A percentile compares a stretch with the other conserved stretches of the same genome.
These are phyloP conservation scores for Eucalyptus cloeziana DNA, from an alignment of 345 rosid genomes.

Conservation along the genomic window DNA sequence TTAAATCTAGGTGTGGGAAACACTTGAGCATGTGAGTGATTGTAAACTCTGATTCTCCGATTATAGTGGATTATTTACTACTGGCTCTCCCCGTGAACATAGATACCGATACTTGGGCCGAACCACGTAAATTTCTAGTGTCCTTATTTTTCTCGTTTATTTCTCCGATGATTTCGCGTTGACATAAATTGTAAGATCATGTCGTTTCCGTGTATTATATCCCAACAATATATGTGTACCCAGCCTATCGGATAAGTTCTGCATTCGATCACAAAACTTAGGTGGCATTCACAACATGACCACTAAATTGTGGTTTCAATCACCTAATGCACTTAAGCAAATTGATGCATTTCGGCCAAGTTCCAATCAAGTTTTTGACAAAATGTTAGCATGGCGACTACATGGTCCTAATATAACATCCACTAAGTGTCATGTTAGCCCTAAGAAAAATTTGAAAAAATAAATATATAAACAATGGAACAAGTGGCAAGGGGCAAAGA, in stretches of 20 bases:
- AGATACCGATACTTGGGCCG: too few species aligned
- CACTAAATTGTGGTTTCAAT: neutral
- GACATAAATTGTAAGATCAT: too few species aligned
- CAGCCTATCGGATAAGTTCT: neutral
- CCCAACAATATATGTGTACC: too few species aligned
- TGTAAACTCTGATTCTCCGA: too few species aligned
- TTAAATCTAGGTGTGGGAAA: too few species aligned
- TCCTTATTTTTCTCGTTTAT: too few species aligned
- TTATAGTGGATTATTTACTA: too few species aligned
- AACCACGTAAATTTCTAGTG: too few species aligned
- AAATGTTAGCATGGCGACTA: neutral
- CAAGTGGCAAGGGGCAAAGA: neutral
- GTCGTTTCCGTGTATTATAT: too few species aligned
- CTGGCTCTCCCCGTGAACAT: too few species aligned
- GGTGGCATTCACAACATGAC: neutral
- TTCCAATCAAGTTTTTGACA: neutral
- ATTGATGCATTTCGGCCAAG: neutral
- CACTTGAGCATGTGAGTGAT: too few species aligned
- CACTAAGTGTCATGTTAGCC: neutral
- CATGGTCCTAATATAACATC: neutral
- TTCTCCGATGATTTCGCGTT: too few species aligned
- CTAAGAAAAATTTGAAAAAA: neutral
- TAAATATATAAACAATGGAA: neutral
- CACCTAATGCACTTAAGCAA: neutral
- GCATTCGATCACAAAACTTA: neutral